These are phyloP conservation scores for Salix udensis DNA, from an alignment of 345 rosid species.

Conservation along the genomic window DNA sequence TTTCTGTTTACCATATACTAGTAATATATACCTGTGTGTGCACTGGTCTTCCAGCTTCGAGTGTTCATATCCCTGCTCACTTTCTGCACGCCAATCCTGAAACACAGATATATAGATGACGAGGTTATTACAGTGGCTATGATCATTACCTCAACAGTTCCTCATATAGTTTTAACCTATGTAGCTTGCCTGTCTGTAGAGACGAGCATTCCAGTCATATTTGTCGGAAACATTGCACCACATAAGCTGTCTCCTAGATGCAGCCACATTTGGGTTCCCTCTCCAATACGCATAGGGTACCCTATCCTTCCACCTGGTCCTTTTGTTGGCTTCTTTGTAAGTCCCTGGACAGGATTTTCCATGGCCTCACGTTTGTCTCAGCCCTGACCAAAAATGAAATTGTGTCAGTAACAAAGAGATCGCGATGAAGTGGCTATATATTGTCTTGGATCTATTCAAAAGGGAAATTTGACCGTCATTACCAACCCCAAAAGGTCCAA, in stretches of 20 bases:
- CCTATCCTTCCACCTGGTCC: slow-evolving; percentile 53
- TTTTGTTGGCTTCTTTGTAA: slow-evolving; percentile 41
- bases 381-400: slow-evolving; percentile 28
- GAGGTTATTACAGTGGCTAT: not conserved
- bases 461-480: not conserved
- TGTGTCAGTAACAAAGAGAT: no score
- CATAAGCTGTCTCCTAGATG: slow-evolving; percentile 37
- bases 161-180: not conserved
- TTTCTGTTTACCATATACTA: no score
- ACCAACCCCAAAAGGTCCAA: slow-evolving; percentile 99
- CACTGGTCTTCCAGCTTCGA: slow-evolving; percentile 53
- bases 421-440: no score
- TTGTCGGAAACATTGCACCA: slow-evolving; percentile 21
- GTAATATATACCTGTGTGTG: slow-evolving; percentile 40
- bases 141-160: not conserved
- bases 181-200: slow-evolving; percentile 15
- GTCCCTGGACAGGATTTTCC: slow-evolving; percentile 31
- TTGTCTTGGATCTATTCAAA: no score
- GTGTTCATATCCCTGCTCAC: slow-evolving; percentile 31
- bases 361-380: slow-evolving; percentile 48
- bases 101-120: not conserved
- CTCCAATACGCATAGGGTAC: slow-evolving; percentile 60
- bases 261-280: slow-evolving; percentile 33
- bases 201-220: slow-evolving; percentile 25
- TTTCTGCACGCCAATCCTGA: slow-evolving; percentile 39